Evolutionary conservation across 2,329 filamentous ascomycete species (phyloP), one percentile per base, ranked within the genome.

Genomic region (Colletotrichum tabaci): DNA sequence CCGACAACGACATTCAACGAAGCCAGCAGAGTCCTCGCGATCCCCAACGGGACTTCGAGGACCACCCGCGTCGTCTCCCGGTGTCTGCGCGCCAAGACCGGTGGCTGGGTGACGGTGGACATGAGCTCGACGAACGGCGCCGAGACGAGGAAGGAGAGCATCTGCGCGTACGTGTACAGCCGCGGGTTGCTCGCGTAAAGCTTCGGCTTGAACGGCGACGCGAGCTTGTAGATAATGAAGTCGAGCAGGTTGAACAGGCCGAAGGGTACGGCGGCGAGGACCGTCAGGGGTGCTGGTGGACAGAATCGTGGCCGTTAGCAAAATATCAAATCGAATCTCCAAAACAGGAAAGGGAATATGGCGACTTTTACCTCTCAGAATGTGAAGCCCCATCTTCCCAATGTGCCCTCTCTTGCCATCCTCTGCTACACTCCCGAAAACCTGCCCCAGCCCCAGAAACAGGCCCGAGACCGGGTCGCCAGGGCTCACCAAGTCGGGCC

Each of bases 231-330:
- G 23, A 73, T 42, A n/a, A 68, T 2, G 7, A 67, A 68, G 63
- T 72, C 71, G 18, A 73, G 9, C 8, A 72, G 42, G 58, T 73
- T 72, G 30, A 67, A 72, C 26, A 73, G 44, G 18, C 68, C 67
- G n/a, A 72, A 73, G 4, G 44, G 2, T 15, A 72, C 42, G 46
- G 57, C 40, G 46, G 67, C 67, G 26, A 73, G 10, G 2, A 73
- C 64, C 35, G 49, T 67, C 26, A 73, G 35, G 3, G 71, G 67
- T 7, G 67, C 71, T 73, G 12, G 21, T 38, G 35, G 9, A 38
- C 35, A 3, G 8, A 38, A 10, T 10, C 2, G 9, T 38, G 35
- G 8, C 35, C 35, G 35, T 38, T 38, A 38, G 35, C 9, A 12
- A 1, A n/a, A 5, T 4, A 23, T 16, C 12, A 2, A 12, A n/a